These are phyloP conservation scores for Beta lomatogona DNA, from an alignment of 179 eudicot species.

Conservation along the genomic window DNA sequence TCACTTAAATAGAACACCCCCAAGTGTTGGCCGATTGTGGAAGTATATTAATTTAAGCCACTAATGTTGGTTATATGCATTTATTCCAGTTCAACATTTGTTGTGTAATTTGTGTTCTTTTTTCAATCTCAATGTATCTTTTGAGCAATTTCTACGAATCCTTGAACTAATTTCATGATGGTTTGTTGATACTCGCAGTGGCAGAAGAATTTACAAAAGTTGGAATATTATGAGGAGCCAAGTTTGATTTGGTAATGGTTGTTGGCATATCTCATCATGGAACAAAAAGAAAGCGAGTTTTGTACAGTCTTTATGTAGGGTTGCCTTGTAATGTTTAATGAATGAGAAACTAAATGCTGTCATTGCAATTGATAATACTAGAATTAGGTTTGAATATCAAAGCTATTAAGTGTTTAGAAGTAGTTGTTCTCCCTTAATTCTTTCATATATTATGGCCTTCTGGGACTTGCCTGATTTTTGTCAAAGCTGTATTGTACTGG, in stretches of 20 bases:
- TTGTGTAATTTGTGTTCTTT: not conserved
- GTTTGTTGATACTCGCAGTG: conserved; percentile 28
- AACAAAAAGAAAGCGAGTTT: not conserved
- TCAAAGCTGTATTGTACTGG: not conserved
- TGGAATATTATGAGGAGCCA: conserved; percentile 16
- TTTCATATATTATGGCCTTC: not conserved
- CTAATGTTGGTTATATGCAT: not conserved
- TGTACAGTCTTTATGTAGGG: conserved; percentile 23
- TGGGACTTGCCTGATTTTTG: not conserved
- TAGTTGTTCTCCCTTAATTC: not conserved
- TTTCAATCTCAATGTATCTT: not conserved
- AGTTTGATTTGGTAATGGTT: not conserved
- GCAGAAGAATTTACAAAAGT: conserved; percentile 30
- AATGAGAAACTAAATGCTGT: not conserved
- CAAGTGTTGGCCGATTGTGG: not conserved
- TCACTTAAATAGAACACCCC: no score
- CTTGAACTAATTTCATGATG: not conserved
- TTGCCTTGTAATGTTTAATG: conserved; percentile 11
- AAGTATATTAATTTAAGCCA: not conserved
- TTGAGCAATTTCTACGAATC: not conserved
- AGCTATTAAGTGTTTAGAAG: not conserved
- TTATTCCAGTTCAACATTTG: not conserved
- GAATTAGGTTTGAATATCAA: not conserved
- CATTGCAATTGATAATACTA: not conserved
- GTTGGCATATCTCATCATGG: not conserved